Conservation (phyloP, 768 basidiomycete genomes). For the Ramaria sp. region DNA sequence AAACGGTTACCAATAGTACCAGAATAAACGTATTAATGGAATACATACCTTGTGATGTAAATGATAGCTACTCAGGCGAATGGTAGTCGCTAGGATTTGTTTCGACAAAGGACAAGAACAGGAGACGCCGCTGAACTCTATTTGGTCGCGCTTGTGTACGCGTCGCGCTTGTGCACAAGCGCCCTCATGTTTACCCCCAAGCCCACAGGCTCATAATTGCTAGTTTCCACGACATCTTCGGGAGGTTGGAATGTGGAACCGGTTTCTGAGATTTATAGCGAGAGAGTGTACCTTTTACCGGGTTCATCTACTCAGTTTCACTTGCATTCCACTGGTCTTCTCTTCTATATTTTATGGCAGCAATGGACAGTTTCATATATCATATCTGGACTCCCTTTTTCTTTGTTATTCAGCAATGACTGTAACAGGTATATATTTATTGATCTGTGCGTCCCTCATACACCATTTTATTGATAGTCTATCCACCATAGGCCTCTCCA, state of each 20-base stretch:
- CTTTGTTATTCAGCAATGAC: constrained; percentile 27
- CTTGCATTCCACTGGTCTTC: constrained; percentile 1
- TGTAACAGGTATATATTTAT: constrained; percentile 13
- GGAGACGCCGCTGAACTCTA: not conserved
- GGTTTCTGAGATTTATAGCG: not conserved
- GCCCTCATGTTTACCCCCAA: not conserved
- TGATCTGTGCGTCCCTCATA: not conserved
- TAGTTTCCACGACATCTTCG: not conserved
- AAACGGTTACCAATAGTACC: not conserved
- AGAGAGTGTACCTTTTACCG: constrained; percentile 3
- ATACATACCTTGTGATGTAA: no score
- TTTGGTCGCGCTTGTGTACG: not conserved
- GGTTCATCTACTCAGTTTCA: constrained; percentile 2
- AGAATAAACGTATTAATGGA: no score
- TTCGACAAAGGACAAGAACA: not conserved
- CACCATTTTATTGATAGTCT: not conserved
- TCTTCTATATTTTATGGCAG: constrained; percentile 66
- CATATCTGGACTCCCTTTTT: constrained; percentile 43
- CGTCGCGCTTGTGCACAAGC: not conserved
- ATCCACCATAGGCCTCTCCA: constrained; percentile 38
- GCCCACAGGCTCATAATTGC: no score
- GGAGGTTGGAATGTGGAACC: not conserved
- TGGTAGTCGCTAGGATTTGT: not conserved
- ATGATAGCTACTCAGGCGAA: no score
- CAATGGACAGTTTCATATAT: constrained; percentile 61